Base-by-base conservation (phyloP, 176 grass and related monocot species). In the Oryza meyeriana region DNA sequence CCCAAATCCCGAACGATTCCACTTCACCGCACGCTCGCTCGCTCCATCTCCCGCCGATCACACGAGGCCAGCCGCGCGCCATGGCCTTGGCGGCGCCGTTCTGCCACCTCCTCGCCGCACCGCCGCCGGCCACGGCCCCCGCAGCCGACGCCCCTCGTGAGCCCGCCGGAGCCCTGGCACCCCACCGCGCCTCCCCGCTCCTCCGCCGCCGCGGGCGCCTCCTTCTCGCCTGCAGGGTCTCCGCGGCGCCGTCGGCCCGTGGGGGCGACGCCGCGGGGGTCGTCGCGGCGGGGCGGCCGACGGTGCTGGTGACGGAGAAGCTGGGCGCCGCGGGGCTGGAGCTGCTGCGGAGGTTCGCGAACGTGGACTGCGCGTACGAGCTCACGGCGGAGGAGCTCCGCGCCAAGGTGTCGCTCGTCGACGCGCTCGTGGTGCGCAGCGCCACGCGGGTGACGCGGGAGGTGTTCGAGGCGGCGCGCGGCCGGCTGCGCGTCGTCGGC, bases 321-420 rank as follows among this genome's bases (percentile, higher is more conserved):
- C 77, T 94, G 20, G 90, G 90, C 3, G 35, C 85, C 8, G 85
- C 68, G 28, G 94, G 87, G 28, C 48, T 94, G 58, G 83, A 83
- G 4, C 79, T 91, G 84, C 83, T 94, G 45, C 84, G 83, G 7
- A 59, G 66, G 50, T 88, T 89, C 79, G 85, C 89, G 1, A 88
- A 94, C 86, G 92, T 97, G 67, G 94, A 97, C 81, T 97, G 90
- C 83, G 68, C 90, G 18, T 97, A 97, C 92, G 71, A 94, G 72
- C 92, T 97, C 7, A 87, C 90, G 3, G 72, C 79, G 16, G 90
- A 97, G 87, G 92, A 97, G 77, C 89, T 97, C 31, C 85, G 90
- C 67, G 81, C 88, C 33, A 97, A 94, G 88, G 89, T 97, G 24
- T 85, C 89, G 66, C 92, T 89, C 4, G 91, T 87, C 9, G 94